Evolutionary conservation across 75 land plant species (phyloP), one percentile per base, ranked within the genome.

Genomic region (Pinus albicaulis): DNA sequence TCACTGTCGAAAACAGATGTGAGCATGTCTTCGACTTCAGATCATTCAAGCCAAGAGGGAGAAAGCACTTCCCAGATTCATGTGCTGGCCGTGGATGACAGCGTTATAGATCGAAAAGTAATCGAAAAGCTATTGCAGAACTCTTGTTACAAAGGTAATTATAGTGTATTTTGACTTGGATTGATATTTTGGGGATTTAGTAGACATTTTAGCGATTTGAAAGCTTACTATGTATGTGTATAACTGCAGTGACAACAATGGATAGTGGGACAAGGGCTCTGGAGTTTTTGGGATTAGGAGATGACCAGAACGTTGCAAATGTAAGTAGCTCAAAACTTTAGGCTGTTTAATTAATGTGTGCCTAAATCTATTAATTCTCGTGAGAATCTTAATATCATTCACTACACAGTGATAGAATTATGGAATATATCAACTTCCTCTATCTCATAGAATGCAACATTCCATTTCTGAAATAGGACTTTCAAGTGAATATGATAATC

Each of bases 21-120:
- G 0, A 48, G 0, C 52, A 48, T 48, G 52, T 10, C 52, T 48
- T 48, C 52, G 11, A 48, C 8, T 48, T 48, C 52, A 7, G 52
- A 48, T 48, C 52, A 48, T 7, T 48, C 52, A 8, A 48, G 1
- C 52, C 1, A 48, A 48, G 11, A 48, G 11, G 52, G 52, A 48
- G 59, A 57, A 11, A 5, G 59, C 59, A 19, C 59, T 57, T 17
- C 41, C 12, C 65, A 56, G 34, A 77, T 85, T 56, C 92, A 87
- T 84, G 91, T 91, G 19, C 74, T 91, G 20, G 93, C 91, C 17
- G 93, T 91, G 70, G 93, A 91, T 80, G 93, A 91, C 57, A 88
- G 91, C 80, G 10, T 84, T 15, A 65, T 89, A 2, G 93, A 88
- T 62, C 85, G 91, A 41, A 88, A 86, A 63, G 80, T 91, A 41